These are phyloP conservation scores for Ilex asprella DNA, from an alignment of 257 asterid genomes.

Conservation along the genomic window DNA sequence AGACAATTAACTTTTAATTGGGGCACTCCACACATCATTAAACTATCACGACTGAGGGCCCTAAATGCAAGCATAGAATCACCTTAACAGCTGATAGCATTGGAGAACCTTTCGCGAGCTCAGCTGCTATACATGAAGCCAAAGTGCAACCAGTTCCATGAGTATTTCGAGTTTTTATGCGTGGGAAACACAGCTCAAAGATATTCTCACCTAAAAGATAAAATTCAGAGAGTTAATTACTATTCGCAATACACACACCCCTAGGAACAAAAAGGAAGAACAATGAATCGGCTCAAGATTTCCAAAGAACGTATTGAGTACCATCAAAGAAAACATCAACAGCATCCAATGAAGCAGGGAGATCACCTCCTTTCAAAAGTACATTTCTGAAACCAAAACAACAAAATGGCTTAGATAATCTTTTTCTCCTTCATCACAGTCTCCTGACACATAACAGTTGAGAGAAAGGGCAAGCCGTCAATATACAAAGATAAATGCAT, in stretches of 20 bases:
- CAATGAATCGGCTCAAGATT: not conserved
- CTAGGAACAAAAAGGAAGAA: not conserved
- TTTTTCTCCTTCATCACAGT: not conserved
- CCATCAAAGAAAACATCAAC: conserved; percentile 93
- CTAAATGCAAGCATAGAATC: conserved; percentile 8
- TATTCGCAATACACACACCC: not conserved
- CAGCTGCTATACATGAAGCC: conserved; percentile 93
- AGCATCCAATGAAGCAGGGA: conserved; percentile 72
- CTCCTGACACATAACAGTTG: too few relatives aligned
- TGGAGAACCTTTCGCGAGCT: conserved; percentile 79
- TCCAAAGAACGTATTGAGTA: conserved; percentile 21
- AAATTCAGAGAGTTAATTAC: not conserved
- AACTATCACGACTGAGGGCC: not conserved
- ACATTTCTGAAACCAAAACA: conserved; percentile 49
- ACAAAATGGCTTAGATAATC: not conserved
- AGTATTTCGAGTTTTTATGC: conserved; percentile 61
- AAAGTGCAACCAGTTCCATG: conserved; percentile 99
- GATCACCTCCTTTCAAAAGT: conserved; percentile 97
- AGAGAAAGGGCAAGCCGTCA: too few relatives aligned
- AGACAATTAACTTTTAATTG: not conserved
- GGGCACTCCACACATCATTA: not conserved
- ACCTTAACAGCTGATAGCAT: conserved; percentile 81
- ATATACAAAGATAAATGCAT: too few relatives aligned
- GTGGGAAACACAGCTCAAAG: conserved; percentile 61
- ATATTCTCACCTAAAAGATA: conserved; percentile 59